Base-by-base conservation (phyloP, 2,329 filamentous ascomycete species). In the Alternaria triticimaculans region DNA sequence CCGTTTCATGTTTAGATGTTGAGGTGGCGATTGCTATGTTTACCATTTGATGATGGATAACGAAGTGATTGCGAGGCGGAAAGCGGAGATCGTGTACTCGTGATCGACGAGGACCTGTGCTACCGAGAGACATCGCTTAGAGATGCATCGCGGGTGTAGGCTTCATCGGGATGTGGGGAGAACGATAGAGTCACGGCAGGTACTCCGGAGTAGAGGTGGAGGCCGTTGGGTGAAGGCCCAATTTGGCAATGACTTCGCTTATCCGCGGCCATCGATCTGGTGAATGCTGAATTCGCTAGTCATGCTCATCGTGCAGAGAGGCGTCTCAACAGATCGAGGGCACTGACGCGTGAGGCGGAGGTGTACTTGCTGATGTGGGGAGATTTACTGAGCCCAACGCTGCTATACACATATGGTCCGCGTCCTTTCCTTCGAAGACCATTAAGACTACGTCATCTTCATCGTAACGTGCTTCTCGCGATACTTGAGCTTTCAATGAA, bases 11-110 rank as follows among this genome's bases (percentile, higher is more conserved):
- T 56, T 49, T 53, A 28, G 7, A 20, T 43, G 33, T 54, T 45
- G 28, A 55, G 49, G 54, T 51, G 58, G 54, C 58, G 50, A 58
- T 37, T 58, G 30, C 58, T 58, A 64, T 57, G 26, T 56, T 57
- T 55, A 41, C 37, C 23, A 25, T 20, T 28, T 48, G 41, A 15
- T 59, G 44, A 45, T 44, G 55, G n/a, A 15, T 5, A 51, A 44
- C 23, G 28, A 37, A 12, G 48, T 3, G 10, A 41, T 25, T 14
- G 49, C 55, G 30, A 18, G 33, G 48, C 48, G 25, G 15, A 30
- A 7, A 41, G 26, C 18, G 43, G 43, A 50, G 48, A 41, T 49
- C 21, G 46, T 46, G 37, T 46, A 14, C 30, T 44, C 10, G 25
- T n/a, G 53, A 58, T 58, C 33, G 55, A 37, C 45, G 28, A 51